These are phyloP conservation scores for Blastobotrys buckinghamii DNA, from an alignment of 1,139 yeast genomes.

Conservation along the genomic window DNA sequence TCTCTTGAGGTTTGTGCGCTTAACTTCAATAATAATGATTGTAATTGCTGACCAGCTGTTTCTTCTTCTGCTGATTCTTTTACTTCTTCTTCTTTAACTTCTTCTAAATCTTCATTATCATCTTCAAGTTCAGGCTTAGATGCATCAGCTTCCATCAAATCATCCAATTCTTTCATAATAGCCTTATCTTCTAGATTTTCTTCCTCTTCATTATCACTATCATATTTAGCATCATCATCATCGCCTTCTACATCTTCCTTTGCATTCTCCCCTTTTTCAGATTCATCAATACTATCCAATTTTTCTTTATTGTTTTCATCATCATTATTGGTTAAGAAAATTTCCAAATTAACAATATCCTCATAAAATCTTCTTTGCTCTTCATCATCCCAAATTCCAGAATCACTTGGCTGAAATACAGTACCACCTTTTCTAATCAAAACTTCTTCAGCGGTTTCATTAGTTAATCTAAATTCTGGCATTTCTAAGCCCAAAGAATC, in stretches of 20 bases:
- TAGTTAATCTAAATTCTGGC: conserved; percentile 31
- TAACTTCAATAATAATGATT: conserved; percentile 9
- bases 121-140: not conserved
- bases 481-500: conserved; percentile 36
- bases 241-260: conserved; percentile 8
- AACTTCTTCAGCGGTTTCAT: conserved; percentile 24
- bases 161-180: conserved; percentile 8
- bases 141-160: conserved; percentile 17
- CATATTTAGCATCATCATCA: conserved; percentile 8
- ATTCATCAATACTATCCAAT: conserved; percentile 18
- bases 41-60: conserved; percentile 12
- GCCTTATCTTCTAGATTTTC: conserved; percentile 10
- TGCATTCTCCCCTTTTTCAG: conserved; percentile 12
- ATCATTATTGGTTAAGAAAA: conserved; percentile 21
- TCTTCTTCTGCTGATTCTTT: conserved; percentile 18
- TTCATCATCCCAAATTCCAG: conserved; percentile 59
- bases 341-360: conserved; percentile 35
- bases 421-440: conserved; percentile 24
- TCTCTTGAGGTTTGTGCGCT: conserved; percentile 34
- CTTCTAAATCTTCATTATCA: conserved; percentile 25
- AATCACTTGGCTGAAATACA: conserved; percentile 25
- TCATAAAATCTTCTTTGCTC: conserved; percentile 60
- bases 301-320: conserved; percentile 14
- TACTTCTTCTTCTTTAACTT: conserved; percentile 16
- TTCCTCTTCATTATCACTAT: conserved; percentile 12